Evolutionary conservation across 768 basidiomycete genomes (phyloP).

Genomic region (Hydnum rufescens): DNA sequence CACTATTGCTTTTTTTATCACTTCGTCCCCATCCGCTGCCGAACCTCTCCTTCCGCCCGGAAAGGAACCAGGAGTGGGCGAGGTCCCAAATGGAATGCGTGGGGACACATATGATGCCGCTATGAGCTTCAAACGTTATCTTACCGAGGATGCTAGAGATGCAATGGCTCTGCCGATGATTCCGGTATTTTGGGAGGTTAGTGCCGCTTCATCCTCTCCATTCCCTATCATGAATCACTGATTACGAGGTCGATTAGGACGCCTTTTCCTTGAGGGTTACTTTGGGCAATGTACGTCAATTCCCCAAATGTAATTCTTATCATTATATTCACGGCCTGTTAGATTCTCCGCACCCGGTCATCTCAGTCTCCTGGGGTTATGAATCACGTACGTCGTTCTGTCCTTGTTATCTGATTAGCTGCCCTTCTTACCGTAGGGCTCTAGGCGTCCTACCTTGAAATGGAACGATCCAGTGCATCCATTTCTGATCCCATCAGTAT

Average conservation of each 20-base stretch:
- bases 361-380: not conserved
- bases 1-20: not conserved
- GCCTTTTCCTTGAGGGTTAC: not conserved
- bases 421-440: too few species aligned
- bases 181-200: slow-evolving; percentile 1
- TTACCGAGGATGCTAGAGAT: not conserved
- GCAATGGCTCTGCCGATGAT: not conserved
- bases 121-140: not conserved
- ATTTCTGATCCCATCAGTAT: too few species aligned
- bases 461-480: too few species aligned
- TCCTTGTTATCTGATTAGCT: too few species aligned
- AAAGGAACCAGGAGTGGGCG: not conserved
- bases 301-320: too few species aligned
- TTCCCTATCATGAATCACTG: not conserved
- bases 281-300: not conserved
- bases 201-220: not conserved
- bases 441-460: too few species aligned
- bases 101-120: not conserved
- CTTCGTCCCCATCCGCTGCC: not conserved
- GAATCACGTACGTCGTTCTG: not conserved
- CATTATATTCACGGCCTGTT: too few species aligned
- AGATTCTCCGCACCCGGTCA: not conserved
- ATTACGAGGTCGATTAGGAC: not conserved
- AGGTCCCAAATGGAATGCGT: not conserved
- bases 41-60: not conserved